Conservation (phyloP, 2,329 filamentous ascomycete species). For the Cordyceps fumosorosea region DNA sequence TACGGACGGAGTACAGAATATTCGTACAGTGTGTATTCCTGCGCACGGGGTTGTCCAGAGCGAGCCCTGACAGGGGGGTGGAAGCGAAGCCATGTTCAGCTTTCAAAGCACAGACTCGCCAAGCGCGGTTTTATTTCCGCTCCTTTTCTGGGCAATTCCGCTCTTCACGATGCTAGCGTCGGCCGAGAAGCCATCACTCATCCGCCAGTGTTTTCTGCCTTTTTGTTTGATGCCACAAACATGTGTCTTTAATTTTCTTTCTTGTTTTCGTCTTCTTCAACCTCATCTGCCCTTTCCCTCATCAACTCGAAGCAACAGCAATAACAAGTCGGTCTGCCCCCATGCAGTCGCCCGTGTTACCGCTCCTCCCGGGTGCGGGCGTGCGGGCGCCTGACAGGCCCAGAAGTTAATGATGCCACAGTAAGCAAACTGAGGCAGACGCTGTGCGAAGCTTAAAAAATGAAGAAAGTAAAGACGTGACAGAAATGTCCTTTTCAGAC, state of each 20-base stretch:
- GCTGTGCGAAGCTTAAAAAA: neutral
- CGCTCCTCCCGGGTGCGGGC: neutral
- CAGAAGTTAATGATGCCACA: neutral
- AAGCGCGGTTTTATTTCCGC: neutral
- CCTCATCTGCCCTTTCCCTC: neutral
- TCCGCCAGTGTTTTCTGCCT: neutral
- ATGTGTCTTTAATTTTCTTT: no score
- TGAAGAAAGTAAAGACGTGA: neutral
- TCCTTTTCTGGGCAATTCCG: neutral
- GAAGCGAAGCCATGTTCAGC: neutral
- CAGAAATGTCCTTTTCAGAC: no score
- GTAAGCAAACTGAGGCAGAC: neutral
- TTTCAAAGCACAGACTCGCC: neutral
- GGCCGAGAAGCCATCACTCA: neutral
- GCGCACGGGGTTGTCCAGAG: neutral
- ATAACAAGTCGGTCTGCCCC: constrained; percentile 5
- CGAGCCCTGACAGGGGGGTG: neutral
- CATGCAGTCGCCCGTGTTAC: constrained; percentile 8
- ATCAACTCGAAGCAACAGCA: neutral
- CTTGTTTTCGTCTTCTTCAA: neutral
- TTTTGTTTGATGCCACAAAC: no score
- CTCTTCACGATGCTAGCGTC: neutral
- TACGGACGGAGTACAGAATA: no score
- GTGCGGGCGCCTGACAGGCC: neutral
- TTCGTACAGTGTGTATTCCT: no score